phyloP scores from a whole-genome alignment of 148 eudicot genomes.

The Chenopodium formosanum region DNA sequence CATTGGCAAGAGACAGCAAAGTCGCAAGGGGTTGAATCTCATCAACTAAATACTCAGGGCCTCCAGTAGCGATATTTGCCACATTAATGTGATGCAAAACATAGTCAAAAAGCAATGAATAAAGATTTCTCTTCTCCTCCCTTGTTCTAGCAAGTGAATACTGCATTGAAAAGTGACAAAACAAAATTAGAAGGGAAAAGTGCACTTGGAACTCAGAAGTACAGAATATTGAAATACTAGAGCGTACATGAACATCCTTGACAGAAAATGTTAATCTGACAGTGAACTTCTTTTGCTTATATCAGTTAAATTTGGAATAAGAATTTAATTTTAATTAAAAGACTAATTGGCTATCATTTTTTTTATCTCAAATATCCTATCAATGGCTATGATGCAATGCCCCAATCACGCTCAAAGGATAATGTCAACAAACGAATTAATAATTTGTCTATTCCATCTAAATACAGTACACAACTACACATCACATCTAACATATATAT shows the following conservation, averaged over 20 bases:
- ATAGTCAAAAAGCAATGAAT: constrained; percentile 84
- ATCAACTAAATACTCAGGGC: constrained; percentile 65
- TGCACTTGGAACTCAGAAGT: background rate
- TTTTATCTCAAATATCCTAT: no score
- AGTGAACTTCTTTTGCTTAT: background rate
- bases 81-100: constrained; percentile 77
- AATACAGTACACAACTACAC: no score
- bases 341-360: no score
- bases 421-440: background rate
- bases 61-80: constrained; percentile 59
- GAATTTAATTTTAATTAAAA: no score
- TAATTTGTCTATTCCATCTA: background rate
- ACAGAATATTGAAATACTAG: background rate
- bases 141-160: constrained; percentile 83
- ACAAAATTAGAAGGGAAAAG: constrained; percentile 21
- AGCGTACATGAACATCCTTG: background rate
- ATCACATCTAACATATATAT: background rate
- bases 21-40: constrained; percentile 88
- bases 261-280: background rate
- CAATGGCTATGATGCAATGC: no score
- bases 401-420: no score
- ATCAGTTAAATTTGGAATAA: background rate
- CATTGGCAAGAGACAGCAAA: constrained; percentile 85
- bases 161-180: constrained; percentile 43
- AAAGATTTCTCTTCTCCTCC: constrained; percentile 86